Conservation (phyloP, 345 rosid species). For the Viola odorata region DNA sequence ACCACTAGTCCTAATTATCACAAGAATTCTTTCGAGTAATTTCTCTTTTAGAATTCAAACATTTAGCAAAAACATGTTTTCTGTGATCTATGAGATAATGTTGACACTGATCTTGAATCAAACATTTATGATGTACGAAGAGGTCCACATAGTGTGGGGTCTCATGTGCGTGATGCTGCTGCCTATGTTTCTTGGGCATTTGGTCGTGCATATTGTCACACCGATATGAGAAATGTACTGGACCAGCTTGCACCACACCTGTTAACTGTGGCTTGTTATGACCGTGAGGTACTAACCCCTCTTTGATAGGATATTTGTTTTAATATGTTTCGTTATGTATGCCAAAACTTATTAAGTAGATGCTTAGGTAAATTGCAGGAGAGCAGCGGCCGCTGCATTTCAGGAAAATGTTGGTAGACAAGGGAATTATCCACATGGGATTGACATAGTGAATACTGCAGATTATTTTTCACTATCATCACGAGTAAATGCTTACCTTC, state of each 20-base stretch:
- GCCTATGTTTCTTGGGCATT: conserved; percentile 99
- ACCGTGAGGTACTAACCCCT: conserved; percentile 68
- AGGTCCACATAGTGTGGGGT: conserved; percentile 98
- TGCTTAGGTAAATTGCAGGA: conserved; percentile 91
- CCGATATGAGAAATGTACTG: conserved; percentile 79
- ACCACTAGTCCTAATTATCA: no score
- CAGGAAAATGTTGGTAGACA: conserved; percentile 99
- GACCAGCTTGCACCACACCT: conserved; percentile 88
- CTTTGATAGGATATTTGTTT: conserved; percentile 14
- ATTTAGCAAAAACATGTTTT: no score
- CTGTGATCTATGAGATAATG: no score
- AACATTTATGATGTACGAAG: conserved; percentile 74
- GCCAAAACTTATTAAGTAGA: conserved; percentile 15
- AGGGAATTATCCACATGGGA: conserved; percentile 94
- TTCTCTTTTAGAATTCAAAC: no score
- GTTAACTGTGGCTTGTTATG: conserved; percentile 81
- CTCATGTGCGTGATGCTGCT: conserved; percentile 99
- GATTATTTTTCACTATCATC: conserved; percentile 98
- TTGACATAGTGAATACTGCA: conserved; percentile 90
- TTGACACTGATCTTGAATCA: neutral
- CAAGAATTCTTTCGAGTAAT: no score
- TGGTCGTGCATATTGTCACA: conserved; percentile 86
- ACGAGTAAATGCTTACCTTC: conserved; percentile 71
- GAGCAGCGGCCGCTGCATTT: conserved; percentile 98
- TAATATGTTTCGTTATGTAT: neutral